Evolutionary conservation across 2,329 filamentous ascomycete genomes (phyloP).

Genomic region (Nigrospora sphaerica): DNA sequence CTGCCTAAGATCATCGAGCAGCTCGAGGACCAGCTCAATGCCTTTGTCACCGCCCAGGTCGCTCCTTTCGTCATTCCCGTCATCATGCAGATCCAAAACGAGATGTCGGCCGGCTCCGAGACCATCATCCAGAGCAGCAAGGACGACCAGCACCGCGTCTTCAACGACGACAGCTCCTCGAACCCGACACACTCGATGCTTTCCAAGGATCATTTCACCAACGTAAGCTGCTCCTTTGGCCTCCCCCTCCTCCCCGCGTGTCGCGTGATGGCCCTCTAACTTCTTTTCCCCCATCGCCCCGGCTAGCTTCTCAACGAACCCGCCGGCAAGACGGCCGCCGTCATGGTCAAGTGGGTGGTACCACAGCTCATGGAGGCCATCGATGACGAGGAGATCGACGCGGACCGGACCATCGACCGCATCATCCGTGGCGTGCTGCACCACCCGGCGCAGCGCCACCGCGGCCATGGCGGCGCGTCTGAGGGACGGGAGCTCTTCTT

Average conservation of each 20-base stretch:
- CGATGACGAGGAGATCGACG: conserved; percentile 68
- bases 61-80: conserved; percentile 84
- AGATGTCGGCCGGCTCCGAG: conserved; percentile 76
- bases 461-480: conserved; percentile 60
- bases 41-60: conserved; percentile 84
- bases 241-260: too few species aligned
- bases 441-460: conserved; percentile 71
- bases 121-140: conserved; percentile 83
- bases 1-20: conserved; percentile 83
- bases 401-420: conserved; percentile 63
- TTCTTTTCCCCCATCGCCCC: not conserved
- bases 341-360: conserved; percentile 76
- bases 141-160: conserved; percentile 80
- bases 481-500: conserved; percentile 77
- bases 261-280: not conserved
- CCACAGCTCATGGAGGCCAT: conserved; percentile 84
- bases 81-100: conserved; percentile 77
- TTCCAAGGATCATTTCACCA: conserved; percentile 91
- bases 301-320: conserved; percentile 73
- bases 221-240: conserved; percentile 37
- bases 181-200: conserved; percentile 95
- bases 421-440: conserved; percentile 82
- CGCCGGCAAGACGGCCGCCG: conserved; percentile 73
- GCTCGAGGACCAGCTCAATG: conserved; percentile 78
- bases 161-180: conserved; percentile 65